phyloP scores from a whole-genome alignment of 2,329 filamentous ascomycete species.

The Colletotrichum camelliae region DNA sequence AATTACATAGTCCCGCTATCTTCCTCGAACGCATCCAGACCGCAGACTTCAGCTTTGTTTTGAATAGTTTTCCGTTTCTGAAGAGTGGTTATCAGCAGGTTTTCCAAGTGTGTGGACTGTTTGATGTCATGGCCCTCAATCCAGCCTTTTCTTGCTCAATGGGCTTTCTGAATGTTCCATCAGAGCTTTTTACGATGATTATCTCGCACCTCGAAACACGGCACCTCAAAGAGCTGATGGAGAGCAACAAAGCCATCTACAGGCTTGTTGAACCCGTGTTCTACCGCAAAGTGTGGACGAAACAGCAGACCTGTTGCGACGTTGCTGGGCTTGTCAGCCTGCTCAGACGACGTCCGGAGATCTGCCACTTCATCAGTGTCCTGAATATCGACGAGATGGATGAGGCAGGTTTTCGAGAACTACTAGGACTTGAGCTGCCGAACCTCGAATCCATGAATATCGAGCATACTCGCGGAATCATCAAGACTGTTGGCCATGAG shows the following conservation, averaged over 20 bases:
- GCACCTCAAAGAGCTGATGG: not conserved
- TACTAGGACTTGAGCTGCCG: fast-evolving
- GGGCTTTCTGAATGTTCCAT: not conserved
- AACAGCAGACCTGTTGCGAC: fast-evolving
- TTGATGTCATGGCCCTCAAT: not conserved
- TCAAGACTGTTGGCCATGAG: not conserved
- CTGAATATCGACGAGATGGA: not conserved
- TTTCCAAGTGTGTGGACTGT: too few relatives aligned
- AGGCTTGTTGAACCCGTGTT: fast-evolving
- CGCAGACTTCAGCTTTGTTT: not conserved
- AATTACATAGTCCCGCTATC: not conserved
- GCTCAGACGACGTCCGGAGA: fast-evolving
- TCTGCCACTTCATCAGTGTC: fast-evolving
- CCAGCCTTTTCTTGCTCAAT: fast-evolving
- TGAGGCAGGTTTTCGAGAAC: fast-evolving
- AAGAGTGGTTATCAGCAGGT: too few relatives aligned
- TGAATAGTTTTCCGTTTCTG: fast-evolving
- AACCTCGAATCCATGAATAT: fast-evolving
- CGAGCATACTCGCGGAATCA: not conserved
- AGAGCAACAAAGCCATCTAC: fast-evolving
- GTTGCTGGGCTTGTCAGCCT: fast-evolving
- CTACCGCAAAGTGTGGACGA: not conserved
- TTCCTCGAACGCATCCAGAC: not conserved
- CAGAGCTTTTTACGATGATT: fast-evolving
- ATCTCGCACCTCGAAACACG: fast-evolving